A percentile compares a stretch with the other conserved stretches of the same genome.
Conservation (phyloP, 2,329 filamentous ascomycete genomes). For the Aspergillus aculeatus region DNA sequence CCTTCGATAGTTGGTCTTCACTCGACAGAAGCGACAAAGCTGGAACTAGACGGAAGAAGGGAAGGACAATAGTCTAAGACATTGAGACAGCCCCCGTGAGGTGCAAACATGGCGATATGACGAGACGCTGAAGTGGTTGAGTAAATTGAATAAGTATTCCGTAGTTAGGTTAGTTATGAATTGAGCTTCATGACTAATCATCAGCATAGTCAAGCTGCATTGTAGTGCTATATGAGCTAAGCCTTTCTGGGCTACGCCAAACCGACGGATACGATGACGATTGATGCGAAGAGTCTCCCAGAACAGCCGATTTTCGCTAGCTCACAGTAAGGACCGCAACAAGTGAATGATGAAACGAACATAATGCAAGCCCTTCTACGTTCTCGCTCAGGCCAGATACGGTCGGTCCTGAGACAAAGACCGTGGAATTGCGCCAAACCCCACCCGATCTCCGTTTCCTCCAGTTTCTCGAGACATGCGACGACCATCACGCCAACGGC, state of each 20-base stretch:
- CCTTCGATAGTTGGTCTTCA: too few species aligned
- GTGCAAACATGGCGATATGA: too few species aligned
- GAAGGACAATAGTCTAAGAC: too few species aligned
- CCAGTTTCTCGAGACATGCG: slow-evolving; percentile 23
- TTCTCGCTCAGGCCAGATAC: slow-evolving; percentile 25
- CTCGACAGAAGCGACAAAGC: too few species aligned
- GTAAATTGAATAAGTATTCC: too few species aligned
- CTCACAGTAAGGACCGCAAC: not conserved
- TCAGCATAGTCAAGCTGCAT: not conserved
- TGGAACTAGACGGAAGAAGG: too few species aligned
- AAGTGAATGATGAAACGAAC: slow-evolving; percentile 22
- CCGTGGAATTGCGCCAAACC: slow-evolving; percentile 18
- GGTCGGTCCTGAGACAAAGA: slow-evolving; percentile 20
- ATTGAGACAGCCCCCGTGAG: too few species aligned
- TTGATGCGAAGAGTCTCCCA: not conserved
- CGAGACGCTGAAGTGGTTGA: too few species aligned
- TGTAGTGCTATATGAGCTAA: too few species aligned
- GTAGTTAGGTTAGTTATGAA: too few species aligned
- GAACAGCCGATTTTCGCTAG: not conserved
- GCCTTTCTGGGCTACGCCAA: not conserved
- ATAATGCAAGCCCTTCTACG: slow-evolving; percentile 31
- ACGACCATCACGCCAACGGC: slow-evolving; percentile 24
- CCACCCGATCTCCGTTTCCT: slow-evolving; percentile 11
- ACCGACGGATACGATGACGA: not conserved
- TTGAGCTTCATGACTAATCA: too few species aligned